Conservation (phyloP, 163 green algal genomes). For the Scenedesmus sp. region DNA sequence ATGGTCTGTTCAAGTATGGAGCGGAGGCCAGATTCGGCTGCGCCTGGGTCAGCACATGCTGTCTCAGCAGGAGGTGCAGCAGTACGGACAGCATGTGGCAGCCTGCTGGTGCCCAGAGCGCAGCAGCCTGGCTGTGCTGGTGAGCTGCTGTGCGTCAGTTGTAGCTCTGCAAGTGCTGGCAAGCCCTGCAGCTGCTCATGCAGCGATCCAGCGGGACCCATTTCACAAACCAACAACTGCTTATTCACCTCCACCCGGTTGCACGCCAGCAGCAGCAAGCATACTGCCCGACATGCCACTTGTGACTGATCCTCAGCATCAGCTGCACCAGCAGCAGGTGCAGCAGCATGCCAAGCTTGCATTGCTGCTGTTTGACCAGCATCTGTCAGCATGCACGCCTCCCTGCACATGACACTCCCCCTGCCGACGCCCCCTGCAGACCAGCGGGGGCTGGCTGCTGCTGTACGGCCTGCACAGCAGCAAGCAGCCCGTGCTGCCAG, state of each 20-base stretch:
- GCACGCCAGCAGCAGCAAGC: background rate
- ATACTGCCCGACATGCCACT: background rate
- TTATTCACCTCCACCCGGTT: background rate
- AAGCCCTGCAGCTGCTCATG: background rate
- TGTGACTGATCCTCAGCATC: background rate
- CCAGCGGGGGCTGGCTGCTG: conserved; percentile 22
- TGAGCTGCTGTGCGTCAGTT: background rate
- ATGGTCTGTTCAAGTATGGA: conserved; percentile 39
- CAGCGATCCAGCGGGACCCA: background rate
- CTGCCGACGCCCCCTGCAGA: conserved; percentile 22
- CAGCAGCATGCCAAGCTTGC: background rate
- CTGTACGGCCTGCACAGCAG: conserved; percentile 33
- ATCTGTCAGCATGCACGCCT: background rate
- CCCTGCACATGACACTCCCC: background rate
- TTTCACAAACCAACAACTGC: background rate
- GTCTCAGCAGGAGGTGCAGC: background rate
- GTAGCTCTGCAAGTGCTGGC: background rate
- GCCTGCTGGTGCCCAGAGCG: conserved; percentile 39
- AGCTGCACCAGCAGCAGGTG: background rate
- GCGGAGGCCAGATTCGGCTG: conserved; percentile 12
- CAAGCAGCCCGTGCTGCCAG: conserved; percentile 15
- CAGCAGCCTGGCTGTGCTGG: conserved; percentile 36
- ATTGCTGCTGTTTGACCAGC: too few species aligned
- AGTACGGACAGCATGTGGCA: conserved; percentile 37
- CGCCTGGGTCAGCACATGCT: conserved; percentile 33